A percentile compares a stretch with the other conserved stretches of the same genome.
phyloP scores from a whole-genome alignment of 306 rosid species.

The Quillaja saponaria region DNA sequence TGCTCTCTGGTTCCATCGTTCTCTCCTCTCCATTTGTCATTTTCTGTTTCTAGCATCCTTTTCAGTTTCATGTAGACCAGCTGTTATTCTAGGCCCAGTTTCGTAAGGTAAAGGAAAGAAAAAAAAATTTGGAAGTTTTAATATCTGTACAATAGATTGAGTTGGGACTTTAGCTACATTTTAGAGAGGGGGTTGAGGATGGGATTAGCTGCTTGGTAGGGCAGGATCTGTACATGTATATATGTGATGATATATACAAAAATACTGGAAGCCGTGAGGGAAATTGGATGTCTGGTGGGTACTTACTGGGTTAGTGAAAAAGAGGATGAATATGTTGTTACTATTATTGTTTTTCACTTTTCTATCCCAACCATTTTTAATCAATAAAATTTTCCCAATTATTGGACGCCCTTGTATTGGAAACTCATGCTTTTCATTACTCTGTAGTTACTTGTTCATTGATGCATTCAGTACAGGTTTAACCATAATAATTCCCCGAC shows the following conservation, averaged over 20 bases:
- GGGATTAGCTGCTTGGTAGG: slow-evolving; percentile 46
- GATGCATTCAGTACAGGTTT: slow-evolving; percentile 37
- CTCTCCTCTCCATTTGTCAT: slow-evolving; percentile 40
- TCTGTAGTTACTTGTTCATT: slow-evolving; percentile 4
- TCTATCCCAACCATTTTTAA: slow-evolving; percentile 43
- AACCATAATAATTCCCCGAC: slow-evolving; percentile 23
- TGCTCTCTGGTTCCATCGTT: slow-evolving; percentile 66
- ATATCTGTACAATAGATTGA: slow-evolving; percentile 53
- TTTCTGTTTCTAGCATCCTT: slow-evolving; percentile 5
- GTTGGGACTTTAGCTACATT: slow-evolving; percentile 40
- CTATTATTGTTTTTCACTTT: slow-evolving; percentile 17
- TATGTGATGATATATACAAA: slow-evolving; percentile 68
- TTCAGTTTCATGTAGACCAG: slow-evolving; percentile 41
- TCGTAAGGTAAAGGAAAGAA: slow-evolving; percentile 18
- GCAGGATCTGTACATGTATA: slow-evolving; percentile 61
- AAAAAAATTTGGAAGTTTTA: background rate
- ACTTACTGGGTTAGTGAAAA: slow-evolving; percentile 50
- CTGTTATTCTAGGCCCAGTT: slow-evolving; percentile 42
- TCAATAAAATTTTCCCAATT: slow-evolving; percentile 55
- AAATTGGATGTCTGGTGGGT: slow-evolving; percentile 61
- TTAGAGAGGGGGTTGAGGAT: slow-evolving; percentile 34
- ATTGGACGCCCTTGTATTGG: background rate
- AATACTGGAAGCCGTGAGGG: slow-evolving; percentile 52
- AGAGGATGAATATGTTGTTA: slow-evolving; percentile 56
- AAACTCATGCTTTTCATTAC: background rate